A percentile compares a stretch with the other conserved stretches of the same genome.
Conservation (phyloP, 1,139 yeast genomes). For the Kluyveromyces sp. region DNA sequence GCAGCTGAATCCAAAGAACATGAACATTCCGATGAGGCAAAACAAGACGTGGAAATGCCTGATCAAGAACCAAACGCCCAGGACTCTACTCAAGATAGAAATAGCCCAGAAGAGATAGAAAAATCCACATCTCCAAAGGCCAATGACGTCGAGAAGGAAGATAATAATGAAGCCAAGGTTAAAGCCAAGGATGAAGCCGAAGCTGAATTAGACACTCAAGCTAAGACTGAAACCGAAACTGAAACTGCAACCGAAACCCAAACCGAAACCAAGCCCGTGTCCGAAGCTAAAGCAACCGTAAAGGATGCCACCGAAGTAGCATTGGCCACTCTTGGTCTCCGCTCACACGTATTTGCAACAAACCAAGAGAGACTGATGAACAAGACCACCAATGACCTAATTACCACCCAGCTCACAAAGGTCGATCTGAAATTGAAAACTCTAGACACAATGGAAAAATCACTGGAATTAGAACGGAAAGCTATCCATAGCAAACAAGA, state of each 20-base stretch:
- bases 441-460: slow-evolving; percentile 64
- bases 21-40: slow-evolving; percentile 4
- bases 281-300: slow-evolving; percentile 17
- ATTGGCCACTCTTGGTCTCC: slow-evolving; percentile 65
- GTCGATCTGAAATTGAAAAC: slow-evolving; percentile 69
- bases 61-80: slow-evolving; percentile 1
- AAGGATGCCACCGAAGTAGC: slow-evolving; percentile 49
- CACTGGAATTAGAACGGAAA: slow-evolving; percentile 71
- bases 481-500: slow-evolving; percentile 71
- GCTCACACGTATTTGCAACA: slow-evolving; percentile 75
- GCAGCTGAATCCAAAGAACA: slow-evolving; percentile 9
- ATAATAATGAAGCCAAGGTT: too few species aligned
- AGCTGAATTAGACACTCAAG: too few species aligned
- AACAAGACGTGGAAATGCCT: slow-evolving; percentile 5
- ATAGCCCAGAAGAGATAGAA: background rate
- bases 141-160: background rate
- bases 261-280: background rate
- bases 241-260: background rate
- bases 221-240: too few species aligned
- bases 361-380: slow-evolving; percentile 78
- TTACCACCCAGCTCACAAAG: slow-evolving; percentile 66
- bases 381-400: slow-evolving; percentile 47
- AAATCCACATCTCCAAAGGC: background rate
- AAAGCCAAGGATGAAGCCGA: background rate
- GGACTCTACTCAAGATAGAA: slow-evolving; percentile 10